Percentiles rank a stretch among this genome's conserved stretches.
Conservation (phyloP, 1,139 yeast species). For the Nadsonia commutata region DNA sequence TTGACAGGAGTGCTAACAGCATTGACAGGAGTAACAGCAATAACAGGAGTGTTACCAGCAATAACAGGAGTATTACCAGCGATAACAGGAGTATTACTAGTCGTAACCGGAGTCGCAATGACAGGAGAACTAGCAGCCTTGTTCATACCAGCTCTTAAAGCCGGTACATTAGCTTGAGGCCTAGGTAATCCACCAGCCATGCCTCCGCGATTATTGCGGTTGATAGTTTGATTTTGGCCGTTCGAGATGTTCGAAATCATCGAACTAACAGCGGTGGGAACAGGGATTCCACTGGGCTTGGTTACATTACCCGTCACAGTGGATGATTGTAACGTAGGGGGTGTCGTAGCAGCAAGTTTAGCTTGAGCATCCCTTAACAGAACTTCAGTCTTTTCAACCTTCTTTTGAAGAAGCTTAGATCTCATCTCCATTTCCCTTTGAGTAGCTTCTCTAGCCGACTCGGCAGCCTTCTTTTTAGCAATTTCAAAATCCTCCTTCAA, state of each 20-base stretch:
- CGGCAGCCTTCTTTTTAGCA: constrained; percentile 7
- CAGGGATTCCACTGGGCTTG: background rate
- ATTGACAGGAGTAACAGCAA: background rate
- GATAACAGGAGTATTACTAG: background rate
- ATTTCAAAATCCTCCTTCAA: constrained; percentile 6
- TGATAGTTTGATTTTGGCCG: background rate
- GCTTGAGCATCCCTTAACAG: constrained; percentile 16
- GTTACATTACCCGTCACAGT: background rate
- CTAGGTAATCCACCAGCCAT: background rate
- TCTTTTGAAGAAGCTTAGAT: constrained; percentile 21
- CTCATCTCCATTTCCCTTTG: constrained; percentile 21
- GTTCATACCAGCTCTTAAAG: background rate
- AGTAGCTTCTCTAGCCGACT: constrained; percentile 11
- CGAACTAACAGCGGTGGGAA: background rate
- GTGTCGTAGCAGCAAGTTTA: background rate
- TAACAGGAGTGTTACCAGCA: constrained; percentile 1
- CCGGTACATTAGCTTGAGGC: background rate
- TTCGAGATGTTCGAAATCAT: too few relatives aligned
- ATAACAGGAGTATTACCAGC: constrained; percentile 1
- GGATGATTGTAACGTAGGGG: constrained; percentile 5
- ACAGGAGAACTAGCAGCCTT: too few relatives aligned
- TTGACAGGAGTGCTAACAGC: constrained; percentile 2
- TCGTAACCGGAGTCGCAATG: too few relatives aligned
- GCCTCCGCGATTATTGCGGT: background rate
- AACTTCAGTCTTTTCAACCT: constrained; percentile 23